Conservation (phyloP, 1,284 basidiomycete genomes). For the Cryptococcus wingfieldii region DNA sequence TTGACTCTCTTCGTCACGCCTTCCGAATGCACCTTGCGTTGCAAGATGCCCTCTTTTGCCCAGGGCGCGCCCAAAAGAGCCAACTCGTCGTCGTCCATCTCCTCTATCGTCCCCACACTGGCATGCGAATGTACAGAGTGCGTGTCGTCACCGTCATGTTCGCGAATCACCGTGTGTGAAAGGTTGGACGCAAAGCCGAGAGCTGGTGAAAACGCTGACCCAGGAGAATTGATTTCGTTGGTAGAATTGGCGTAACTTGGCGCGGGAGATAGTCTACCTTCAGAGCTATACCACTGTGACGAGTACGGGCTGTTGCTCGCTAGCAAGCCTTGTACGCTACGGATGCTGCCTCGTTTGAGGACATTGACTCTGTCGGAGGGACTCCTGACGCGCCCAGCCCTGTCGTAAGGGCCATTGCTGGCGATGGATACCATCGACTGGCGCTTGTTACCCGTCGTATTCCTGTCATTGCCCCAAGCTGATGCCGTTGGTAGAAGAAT, state of each 20-base stretch:
- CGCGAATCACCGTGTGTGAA: conserved; percentile 91
- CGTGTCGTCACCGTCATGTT: conserved; percentile 80
- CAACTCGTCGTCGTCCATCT: conserved; percentile 84
- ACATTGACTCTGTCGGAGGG: conserved; percentile 57
- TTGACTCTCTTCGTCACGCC: conserved; percentile 63
- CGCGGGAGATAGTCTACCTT: conserved; percentile 80
- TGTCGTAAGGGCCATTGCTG: conserved; percentile 15
- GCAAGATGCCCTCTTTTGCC: conserved; percentile 96
- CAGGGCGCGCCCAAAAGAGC: conserved; percentile 92
- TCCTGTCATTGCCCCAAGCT: conserved; percentile 43
- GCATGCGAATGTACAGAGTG: conserved; percentile 61
- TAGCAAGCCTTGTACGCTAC: conserved; percentile 74
- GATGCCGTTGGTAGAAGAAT: conserved; percentile 69
- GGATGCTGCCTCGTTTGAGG: conserved; percentile 83
- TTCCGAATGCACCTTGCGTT: conserved; percentile 92
- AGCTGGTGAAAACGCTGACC: conserved; percentile 59
- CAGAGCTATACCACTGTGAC: conserved; percentile 49
- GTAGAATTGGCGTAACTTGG: conserved; percentile 81
- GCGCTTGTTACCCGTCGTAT: conserved; percentile 46
- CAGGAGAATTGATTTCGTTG: conserved; percentile 61
- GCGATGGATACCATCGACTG: conserved; percentile 27
- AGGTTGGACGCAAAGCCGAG: conserved; percentile 94
- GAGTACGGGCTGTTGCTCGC: conserved; percentile 21
- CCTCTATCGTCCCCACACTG: conserved; percentile 52
- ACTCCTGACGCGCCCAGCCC: conserved; percentile 22